Percentiles rank a stretch among this genome's conserved stretches.
Conservation (phyloP, 139 green algal species). For the Monoraphidium neglectum region DNA sequence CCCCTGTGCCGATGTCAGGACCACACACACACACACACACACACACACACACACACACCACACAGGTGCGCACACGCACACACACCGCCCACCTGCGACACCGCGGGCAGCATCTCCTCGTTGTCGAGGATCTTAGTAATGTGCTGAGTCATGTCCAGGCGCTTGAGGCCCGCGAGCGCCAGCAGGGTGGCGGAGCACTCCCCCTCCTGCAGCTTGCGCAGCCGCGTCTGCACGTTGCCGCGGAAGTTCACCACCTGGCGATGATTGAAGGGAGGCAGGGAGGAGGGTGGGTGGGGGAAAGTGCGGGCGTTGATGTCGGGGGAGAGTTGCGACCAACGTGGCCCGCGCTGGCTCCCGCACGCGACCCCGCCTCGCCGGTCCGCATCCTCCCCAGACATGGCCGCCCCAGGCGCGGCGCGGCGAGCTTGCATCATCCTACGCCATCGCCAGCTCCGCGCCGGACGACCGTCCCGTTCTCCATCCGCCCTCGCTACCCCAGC, state of each 20-base stretch:
- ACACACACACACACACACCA: too few relatives aligned
- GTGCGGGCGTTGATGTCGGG: not conserved
- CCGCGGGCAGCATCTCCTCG: conserved; percentile 97
- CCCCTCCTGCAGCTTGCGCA: conserved; percentile 96
- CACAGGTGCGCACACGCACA: too few relatives aligned
- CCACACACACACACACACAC: too few relatives aligned
- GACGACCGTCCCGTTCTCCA: too few relatives aligned
- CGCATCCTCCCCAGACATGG: too few relatives aligned
- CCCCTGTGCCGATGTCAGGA: too few relatives aligned
- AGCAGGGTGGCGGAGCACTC: conserved; percentile 92
- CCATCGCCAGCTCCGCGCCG: too few relatives aligned
- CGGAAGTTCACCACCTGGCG: conserved; percentile 96
- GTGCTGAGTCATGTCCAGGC: conserved; percentile 94
- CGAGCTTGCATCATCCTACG: too few relatives aligned
- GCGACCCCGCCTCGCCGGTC: too few relatives aligned
- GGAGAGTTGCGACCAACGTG: too few relatives aligned
- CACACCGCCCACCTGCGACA: conserved; percentile 77
- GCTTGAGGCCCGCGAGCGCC: conserved; percentile 94
- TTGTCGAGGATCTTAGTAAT: conserved; percentile 84
- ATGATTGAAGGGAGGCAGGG: not conserved
- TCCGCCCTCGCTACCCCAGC: too few relatives aligned
- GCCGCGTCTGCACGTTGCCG: conserved; percentile 78
- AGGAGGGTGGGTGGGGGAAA: not conserved
- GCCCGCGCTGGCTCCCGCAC: not conserved
- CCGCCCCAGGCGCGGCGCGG: too few relatives aligned